phyloP scores from a whole-genome alignment of 169 alveolate genomes.

The Plasmodium gaboni region DNA sequence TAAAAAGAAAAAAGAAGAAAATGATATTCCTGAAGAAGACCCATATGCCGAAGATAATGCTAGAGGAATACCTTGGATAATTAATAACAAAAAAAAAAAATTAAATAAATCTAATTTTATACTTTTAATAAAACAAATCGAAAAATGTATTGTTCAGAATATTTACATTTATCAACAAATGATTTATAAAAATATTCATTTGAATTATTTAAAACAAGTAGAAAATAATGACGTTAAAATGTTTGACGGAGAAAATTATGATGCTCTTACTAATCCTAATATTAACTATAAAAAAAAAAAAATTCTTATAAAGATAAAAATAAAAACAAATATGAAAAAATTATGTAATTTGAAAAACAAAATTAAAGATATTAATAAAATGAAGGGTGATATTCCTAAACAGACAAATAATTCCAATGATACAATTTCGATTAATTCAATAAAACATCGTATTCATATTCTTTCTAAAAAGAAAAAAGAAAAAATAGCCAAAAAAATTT shows the following conservation, averaged over 20 bases:
- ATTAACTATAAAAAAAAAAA: conserved; percentile 63
- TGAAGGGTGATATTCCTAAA: not conserved
- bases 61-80: conserved; percentile 51
- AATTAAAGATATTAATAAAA: conserved; percentile 3
- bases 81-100: conserved; percentile 58
- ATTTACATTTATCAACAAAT: conserved; percentile 53
- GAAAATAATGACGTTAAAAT: conserved; percentile 38
- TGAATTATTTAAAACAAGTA: conserved; percentile 18
- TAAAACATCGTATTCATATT: conserved; percentile 13
- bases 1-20: conserved; percentile 63
- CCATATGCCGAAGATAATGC: conserved; percentile 16
- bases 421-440: conserved; percentile 3
- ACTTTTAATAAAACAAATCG: conserved; percentile 34
- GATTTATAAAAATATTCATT: conserved; percentile 46
- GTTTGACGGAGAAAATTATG: conserved; percentile 75
- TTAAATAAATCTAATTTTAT: conserved; percentile 32
- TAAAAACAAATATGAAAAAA: conserved; percentile 46
- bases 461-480: conserved; percentile 51
- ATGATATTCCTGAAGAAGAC: conserved; percentile 8
- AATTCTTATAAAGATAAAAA: conserved; percentile 47
- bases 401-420: not conserved
- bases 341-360: conserved; percentile 20
- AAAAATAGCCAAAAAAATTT: conserved; percentile 29
- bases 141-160: conserved; percentile 60
- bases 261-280: conserved; percentile 58